Base-by-base conservation (phyloP, 257 asterid species). In the Rubia yunnanensis region DNA sequence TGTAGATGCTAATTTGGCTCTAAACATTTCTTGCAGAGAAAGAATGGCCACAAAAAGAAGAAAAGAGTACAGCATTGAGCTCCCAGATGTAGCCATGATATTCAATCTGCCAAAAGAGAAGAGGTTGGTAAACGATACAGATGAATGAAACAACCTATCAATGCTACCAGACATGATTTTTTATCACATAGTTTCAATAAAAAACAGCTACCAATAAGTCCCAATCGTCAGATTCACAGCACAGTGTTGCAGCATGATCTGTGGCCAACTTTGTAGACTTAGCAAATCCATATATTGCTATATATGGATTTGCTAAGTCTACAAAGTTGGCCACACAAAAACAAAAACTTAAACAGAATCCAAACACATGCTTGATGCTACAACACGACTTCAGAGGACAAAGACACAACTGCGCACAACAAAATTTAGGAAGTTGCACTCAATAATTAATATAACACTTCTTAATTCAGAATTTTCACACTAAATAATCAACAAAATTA, bases 61-160 rank as follows among this genome's bases (percentile, higher is more conserved):
- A 73, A 87, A 82, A 0, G 98, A 92, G 70, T 85, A 89, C 2
- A 85, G 49, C 98, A 92, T 92, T 23, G 98, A 89, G 84, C 77
- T 92, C 78, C 95, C 96, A 27, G 91, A 60, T 38, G 84, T 92
- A 68, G 97, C 96, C 96, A 92, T 92, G 66, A 52, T 60, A 53
- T 74, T 67, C 63, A 27, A 26, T 36, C 74, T 70, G 74, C 41
- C 34, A 5, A 52, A 44, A 17, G 14, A 38, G n/a, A 50, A 70
- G 20, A 38, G 28, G 30, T 7, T 18, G 15, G 44, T 46, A 35
- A 67, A 59, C 58, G 39, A 41, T 31, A 46, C 15, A 35, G 27
- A 48, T 27, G 7, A 35, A 70, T 62, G 28, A 48, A 52, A 62
- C 39, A 62, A 50, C 13, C 50, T 56, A 5, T 10, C 28, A 67